phyloP scores from a whole-genome alignment of 768 basidiomycete genomes.

The Amanita subjunquillea region DNA sequence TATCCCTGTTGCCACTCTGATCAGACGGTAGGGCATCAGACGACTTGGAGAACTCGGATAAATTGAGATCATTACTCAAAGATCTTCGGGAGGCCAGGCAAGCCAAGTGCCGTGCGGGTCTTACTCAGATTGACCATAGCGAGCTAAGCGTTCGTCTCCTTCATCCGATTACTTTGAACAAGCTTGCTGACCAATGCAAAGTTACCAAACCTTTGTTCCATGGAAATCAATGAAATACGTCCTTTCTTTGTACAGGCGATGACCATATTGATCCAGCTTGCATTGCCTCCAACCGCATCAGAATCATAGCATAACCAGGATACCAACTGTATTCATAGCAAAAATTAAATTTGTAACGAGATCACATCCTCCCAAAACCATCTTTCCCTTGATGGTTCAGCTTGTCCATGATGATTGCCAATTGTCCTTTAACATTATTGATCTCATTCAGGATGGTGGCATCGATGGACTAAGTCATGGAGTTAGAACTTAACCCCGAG shows the following conservation, averaged over 20 bases:
- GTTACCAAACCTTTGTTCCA: slow-evolving; percentile 78
- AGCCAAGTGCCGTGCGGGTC: slow-evolving; percentile 83
- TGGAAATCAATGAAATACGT: slow-evolving; percentile 92
- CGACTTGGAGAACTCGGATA: slow-evolving; percentile 79
- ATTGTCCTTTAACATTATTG: slow-evolving; percentile 37
- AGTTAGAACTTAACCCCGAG: background rate
- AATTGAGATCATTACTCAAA: slow-evolving; percentile 76
- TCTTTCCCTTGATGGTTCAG: slow-evolving; percentile 16
- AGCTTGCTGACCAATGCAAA: slow-evolving; percentile 18
- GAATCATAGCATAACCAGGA: background rate
- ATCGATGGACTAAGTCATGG: slow-evolving; percentile 53
- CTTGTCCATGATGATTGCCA: slow-evolving; percentile 26
- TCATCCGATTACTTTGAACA: background rate
- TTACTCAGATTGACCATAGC: slow-evolving; percentile 70
- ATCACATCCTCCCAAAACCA: background rate
- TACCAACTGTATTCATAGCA: background rate
- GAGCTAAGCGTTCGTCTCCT: slow-evolving; percentile 57
- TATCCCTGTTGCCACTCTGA: background rate
- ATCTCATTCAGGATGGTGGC: slow-evolving; percentile 58
- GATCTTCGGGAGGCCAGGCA: slow-evolving; percentile 95
- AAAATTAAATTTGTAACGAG: slow-evolving; percentile 2
- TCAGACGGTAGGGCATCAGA: slow-evolving; percentile 63
- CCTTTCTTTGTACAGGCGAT: slow-evolving; percentile 83
- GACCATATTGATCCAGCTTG: slow-evolving; percentile 28
- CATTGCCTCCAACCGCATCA: background rate